Conservation (phyloP, 257 asterid genomes). For the Voacanga thouarsii region DNA sequence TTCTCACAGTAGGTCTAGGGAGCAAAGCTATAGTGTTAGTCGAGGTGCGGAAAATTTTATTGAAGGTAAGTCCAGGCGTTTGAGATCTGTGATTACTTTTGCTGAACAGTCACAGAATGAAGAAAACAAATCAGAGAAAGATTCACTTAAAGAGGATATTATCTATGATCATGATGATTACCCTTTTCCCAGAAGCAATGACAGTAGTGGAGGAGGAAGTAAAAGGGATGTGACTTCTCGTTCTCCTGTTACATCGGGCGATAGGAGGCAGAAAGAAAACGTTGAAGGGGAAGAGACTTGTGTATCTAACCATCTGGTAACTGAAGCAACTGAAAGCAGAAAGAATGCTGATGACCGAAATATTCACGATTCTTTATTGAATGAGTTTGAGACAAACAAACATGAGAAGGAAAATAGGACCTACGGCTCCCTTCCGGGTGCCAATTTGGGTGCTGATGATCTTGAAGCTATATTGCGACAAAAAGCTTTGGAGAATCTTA, state of each 20-base stretch:
- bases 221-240: constrained; percentile 30
- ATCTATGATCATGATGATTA: constrained; percentile 48
- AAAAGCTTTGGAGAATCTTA: constrained; percentile 79
- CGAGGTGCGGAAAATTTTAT: constrained; percentile 29
- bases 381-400: constrained; percentile 14
- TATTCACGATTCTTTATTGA: constrained; percentile 16
- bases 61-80: constrained; percentile 47
- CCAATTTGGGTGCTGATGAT: constrained; percentile 39
- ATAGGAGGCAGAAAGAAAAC: constrained; percentile 28
- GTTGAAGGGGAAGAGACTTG: constrained; percentile 20
- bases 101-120: constrained; percentile 35
- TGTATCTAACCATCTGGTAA: constrained; percentile 5
- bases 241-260: constrained; percentile 28
- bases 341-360: constrained; percentile 20
- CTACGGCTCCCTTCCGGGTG: constrained; percentile 21
- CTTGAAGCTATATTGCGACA: constrained; percentile 71
- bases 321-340: constrained; percentile 20
- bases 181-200: constrained; percentile 61
- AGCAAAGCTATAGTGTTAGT: constrained; percentile 30
- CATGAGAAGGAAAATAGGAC: constrained; percentile 26
- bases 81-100: constrained; percentile 67
- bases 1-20: constrained; percentile 29
- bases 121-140: constrained; percentile 39
- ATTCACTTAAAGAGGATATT: constrained; percentile 55
- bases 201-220: constrained; percentile 42